Percentiles rank a stretch among this genome's conserved stretches.
phyloP scores from a whole-genome alignment of 2,329 filamentous ascomycete genomes.

The Pezicula radicicola region DNA sequence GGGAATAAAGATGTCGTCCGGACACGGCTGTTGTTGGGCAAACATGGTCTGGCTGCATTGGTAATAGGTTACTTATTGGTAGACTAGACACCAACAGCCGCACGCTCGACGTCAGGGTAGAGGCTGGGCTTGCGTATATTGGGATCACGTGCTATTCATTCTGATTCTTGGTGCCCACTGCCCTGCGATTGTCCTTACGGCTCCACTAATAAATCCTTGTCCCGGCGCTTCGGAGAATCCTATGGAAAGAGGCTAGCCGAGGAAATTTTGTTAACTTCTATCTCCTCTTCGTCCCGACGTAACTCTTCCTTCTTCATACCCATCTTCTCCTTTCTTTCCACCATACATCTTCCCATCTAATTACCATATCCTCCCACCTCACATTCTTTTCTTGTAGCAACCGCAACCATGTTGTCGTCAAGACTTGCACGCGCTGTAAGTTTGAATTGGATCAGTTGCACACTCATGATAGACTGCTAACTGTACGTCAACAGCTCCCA shows the following conservation, averaged over 20 bases:
- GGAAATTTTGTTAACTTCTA: not conserved
- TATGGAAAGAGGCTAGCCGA: not conserved
- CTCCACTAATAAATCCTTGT: no score
- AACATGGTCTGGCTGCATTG: no score
- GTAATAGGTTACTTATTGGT: no score
- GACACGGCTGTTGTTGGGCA: no score
- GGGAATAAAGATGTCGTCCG: no score
- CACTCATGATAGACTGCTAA: conserved; percentile 14
- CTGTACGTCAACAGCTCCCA: conserved; percentile 58
- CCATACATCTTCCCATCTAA: conserved; percentile 10
- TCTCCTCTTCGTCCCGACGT: not conserved
- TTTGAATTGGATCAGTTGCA: conserved; percentile 21
- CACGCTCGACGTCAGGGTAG: no score
- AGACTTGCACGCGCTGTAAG: conserved; percentile 74
- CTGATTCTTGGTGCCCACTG: no score
- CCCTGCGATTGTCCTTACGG: no score
- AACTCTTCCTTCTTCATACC: conserved; percentile 6
- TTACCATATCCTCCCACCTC: conserved; percentile 8
- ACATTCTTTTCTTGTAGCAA: conserved; percentile 13
- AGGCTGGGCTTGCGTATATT: no score
- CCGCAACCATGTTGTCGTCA: conserved; percentile 65
- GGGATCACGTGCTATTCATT: no score
- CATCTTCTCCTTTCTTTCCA: conserved; percentile 14
- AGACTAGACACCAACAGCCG: no score
- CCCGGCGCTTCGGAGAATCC: no score